Conservation (phyloP, 371 early-diverging fungal genomes). For the Mycotypha africana region DNA sequence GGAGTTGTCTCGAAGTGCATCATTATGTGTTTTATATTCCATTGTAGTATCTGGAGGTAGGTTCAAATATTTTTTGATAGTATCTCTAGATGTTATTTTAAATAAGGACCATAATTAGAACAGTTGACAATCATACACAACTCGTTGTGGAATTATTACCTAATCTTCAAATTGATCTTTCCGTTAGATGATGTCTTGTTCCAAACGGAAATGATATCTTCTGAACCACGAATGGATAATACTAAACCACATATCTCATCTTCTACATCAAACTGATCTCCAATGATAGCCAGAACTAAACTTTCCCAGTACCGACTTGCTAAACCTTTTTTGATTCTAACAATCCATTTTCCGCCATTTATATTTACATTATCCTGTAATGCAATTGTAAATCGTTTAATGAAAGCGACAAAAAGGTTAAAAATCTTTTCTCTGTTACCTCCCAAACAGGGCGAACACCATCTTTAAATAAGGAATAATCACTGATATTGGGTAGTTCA, state of each 20-base stretch:
- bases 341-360: slow-evolving; percentile 97
- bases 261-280: slow-evolving; percentile 87
- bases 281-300: slow-evolving; percentile 86
- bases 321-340: slow-evolving; percentile 91
- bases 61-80: slow-evolving; percentile 77
- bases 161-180: slow-evolving; percentile 76
- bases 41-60: slow-evolving; percentile 85
- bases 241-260: slow-evolving; percentile 95
- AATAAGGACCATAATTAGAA: neutral
- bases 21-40: slow-evolving; percentile 97
- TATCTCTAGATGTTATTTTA: slow-evolving; percentile 55
- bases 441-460: slow-evolving; percentile 99
- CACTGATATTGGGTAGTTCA: slow-evolving; percentile 86
- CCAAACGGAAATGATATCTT: slow-evolving; percentile 96
- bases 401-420: neutral
- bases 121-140: neutral
- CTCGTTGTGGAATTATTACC: slow-evolving; percentile 33
- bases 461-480: slow-evolving; percentile 92
- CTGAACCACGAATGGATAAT: slow-evolving; percentile 86
- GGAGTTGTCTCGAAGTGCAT: slow-evolving; percentile 79
- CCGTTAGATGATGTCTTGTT: slow-evolving; percentile 83
- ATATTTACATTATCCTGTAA: slow-evolving; percentile 79
- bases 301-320: slow-evolving; percentile 94
- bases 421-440: too few species aligned
- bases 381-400: too few species aligned